Conservation (phyloP, 2,329 filamentous ascomycete species). For the Didymellaceae sp. region DNA sequence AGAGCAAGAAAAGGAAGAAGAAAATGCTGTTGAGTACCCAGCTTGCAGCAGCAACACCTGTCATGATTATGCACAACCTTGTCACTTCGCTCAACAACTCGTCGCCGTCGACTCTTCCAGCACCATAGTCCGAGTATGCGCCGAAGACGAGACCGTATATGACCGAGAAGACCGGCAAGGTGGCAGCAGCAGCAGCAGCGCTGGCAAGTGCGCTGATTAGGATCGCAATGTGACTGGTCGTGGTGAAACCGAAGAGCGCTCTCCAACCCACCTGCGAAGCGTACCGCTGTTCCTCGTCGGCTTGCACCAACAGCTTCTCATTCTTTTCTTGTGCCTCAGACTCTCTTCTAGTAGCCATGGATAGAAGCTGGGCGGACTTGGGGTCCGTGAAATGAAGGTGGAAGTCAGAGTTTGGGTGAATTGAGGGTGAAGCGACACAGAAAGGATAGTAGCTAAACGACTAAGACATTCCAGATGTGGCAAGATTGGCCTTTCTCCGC, state of each 20-base stretch:
- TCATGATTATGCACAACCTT: constrained; percentile 67
- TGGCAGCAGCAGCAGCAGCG: constrained; percentile 65
- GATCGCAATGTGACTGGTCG: constrained; percentile 62
- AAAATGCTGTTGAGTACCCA: constrained; percentile 73
- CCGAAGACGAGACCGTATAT: constrained; percentile 79
- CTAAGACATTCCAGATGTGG: constrained; percentile 23
- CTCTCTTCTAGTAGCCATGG: constrained; percentile 23
- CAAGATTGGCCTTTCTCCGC: constrained; percentile 20
- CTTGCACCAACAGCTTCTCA: constrained; percentile 18
- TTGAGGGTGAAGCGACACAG: constrained; percentile 5
- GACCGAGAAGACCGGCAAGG: constrained; percentile 70
- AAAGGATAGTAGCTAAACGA: constrained; percentile 16
- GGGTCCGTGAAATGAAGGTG: constrained; percentile 1
- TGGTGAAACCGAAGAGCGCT: constrained; percentile 75
- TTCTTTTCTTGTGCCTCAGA: constrained; percentile 21
- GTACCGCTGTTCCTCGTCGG: constrained; percentile 31
- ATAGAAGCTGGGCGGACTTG: not conserved
- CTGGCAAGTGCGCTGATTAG: constrained; percentile 63
- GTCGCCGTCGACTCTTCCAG: constrained; percentile 56
- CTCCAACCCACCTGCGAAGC: constrained; percentile 52
- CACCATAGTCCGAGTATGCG: constrained; percentile 70
- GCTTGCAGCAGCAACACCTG: constrained; percentile 66
- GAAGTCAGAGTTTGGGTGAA: constrained; percentile 1
- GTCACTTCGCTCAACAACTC: constrained; percentile 64
- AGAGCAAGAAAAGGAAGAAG: constrained; percentile 74